A percentile compares a stretch with the other conserved stretches of the same genome.
These are phyloP conservation scores for Rhizopogon salebrosus DNA, from an alignment of 768 basidiomycete genomes.

Conservation along the genomic window DNA sequence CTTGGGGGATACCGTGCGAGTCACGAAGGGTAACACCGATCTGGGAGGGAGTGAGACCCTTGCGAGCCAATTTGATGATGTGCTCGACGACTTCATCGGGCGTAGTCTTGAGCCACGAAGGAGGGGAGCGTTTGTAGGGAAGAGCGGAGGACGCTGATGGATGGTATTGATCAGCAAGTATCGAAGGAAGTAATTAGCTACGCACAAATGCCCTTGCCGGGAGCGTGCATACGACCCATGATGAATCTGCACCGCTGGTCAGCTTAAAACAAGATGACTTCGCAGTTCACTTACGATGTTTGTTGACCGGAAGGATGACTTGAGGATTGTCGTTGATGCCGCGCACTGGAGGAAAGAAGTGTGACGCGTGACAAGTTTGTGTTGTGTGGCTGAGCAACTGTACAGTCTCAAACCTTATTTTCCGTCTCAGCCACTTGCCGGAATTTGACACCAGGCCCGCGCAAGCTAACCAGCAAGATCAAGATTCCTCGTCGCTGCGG, in stretches of 20 bases:
- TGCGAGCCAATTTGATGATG: constrained; percentile 95
- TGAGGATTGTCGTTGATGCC: constrained; percentile 35
- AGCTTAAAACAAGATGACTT: constrained; percentile 12
- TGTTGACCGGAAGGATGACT: constrained; percentile 28
- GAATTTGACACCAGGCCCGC: constrained; percentile 21
- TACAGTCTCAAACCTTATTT: constrained; percentile 63
- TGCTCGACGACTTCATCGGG: constrained; percentile 94
- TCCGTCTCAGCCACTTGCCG: constrained; percentile 22
- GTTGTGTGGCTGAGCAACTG: constrained; percentile 42
- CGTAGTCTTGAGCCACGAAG: constrained; percentile 94
- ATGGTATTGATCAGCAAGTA: neutral
- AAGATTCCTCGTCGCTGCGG: constrained; percentile 37
- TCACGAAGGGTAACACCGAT: constrained; percentile 98
- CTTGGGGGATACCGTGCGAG: constrained; percentile 97
- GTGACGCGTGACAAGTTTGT: constrained; percentile 26
- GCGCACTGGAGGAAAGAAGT: constrained; percentile 18
- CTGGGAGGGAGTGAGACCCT: constrained; percentile 96
- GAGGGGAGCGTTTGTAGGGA: constrained; percentile 93
- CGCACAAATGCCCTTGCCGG: constrained; percentile 99
- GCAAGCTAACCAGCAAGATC: constrained; percentile 21
- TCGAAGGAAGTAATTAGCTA: constrained; percentile 19
- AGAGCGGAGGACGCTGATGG: constrained; percentile 83
- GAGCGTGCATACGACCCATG: constrained; percentile 99
- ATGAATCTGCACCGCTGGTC: constrained; percentile 28
- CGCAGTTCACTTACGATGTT: constrained; percentile 32